Conservation (phyloP, 768 basidiomycete genomes). For the Coprinopsis cinerea region DNA sequence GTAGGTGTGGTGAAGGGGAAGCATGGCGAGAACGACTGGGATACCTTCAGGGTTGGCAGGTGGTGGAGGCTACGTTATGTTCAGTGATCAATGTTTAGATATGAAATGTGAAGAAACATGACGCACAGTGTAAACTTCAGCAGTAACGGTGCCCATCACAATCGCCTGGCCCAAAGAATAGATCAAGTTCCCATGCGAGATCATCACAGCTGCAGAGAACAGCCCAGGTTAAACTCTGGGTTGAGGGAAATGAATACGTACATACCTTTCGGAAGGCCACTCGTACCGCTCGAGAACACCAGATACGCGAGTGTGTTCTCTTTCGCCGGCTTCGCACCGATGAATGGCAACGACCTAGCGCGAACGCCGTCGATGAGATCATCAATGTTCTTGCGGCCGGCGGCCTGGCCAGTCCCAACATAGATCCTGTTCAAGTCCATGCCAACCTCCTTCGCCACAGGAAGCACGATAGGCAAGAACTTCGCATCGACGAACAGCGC, state of each 20-base stretch:
- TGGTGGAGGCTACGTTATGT: slow-evolving; percentile 37
- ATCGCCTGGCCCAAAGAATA: slow-evolving; percentile 35
- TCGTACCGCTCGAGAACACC: slow-evolving; percentile 75
- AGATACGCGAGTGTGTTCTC: slow-evolving; percentile 61
- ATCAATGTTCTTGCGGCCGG: slow-evolving; percentile 38
- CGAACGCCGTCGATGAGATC: slow-evolving; percentile 38
- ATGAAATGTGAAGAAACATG: not conserved
- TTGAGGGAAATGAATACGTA: not conserved
- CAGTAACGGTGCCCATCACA: slow-evolving; percentile 22
- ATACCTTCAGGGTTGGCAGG: slow-evolving; percentile 37
- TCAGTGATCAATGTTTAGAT: not conserved
- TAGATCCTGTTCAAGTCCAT: slow-evolving; percentile 40
- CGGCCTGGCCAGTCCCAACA: slow-evolving; percentile 37
- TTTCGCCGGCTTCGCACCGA: slow-evolving; percentile 38
- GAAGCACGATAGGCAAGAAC: slow-evolving; percentile 23
- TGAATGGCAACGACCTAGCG: slow-evolving; percentile 29
- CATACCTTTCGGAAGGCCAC: slow-evolving; percentile 67
- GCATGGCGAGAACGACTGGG: slow-evolving; percentile 46
- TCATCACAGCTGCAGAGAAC: slow-evolving; percentile 53
- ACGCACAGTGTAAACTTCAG: slow-evolving; percentile 36
- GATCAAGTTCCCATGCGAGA: slow-evolving; percentile 60
- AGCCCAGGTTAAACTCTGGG: not conserved
- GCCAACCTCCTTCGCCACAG: slow-evolving; percentile 28
- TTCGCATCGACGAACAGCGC: slow-evolving; percentile 30
- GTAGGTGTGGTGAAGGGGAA: slow-evolving; percentile 67